Evolutionary conservation across 768 basidiomycete species (phyloP).

Genomic region (Termitomyces sp.): DNA sequence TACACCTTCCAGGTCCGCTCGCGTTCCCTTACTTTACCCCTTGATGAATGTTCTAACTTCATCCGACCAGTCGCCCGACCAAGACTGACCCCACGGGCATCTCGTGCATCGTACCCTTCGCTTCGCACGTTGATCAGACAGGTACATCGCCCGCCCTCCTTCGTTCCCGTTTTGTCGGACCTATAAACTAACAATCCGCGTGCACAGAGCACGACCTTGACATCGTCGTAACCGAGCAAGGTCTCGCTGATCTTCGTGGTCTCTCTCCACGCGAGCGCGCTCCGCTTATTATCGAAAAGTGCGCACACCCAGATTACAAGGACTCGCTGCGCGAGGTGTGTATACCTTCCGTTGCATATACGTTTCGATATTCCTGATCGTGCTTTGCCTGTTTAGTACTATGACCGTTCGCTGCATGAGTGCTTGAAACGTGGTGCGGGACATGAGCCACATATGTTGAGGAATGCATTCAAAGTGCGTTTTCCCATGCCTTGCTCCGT

Average conservation of each 20-base stretch:
- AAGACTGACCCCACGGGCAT: constrained; percentile 46
- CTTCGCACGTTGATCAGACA: constrained; percentile 43
- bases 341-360: not conserved
- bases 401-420: constrained; percentile 37
- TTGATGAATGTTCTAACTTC: not conserved
- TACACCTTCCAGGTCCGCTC: constrained; percentile 34
- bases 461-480: constrained; percentile 15
- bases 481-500: not conserved
- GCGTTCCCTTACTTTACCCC: not conserved
- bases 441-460: constrained; percentile 46
- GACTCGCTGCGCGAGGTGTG: constrained; percentile 33
- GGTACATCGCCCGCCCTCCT: constrained; percentile 21
- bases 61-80: constrained; percentile 30
- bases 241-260: constrained; percentile 42
- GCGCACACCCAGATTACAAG: constrained; percentile 43
- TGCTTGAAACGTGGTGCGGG: constrained; percentile 38
- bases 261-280: constrained; percentile 42
- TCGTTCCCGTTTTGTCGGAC: not conserved
- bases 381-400: constrained; percentile 25
- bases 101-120: constrained; percentile 45
- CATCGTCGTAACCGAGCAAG: constrained; percentile 44
- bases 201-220: constrained; percentile 41
- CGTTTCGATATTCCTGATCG: not conserved
- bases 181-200: not conserved
- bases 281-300: constrained; percentile 40